phyloP scores from a whole-genome alignment of 768 basidiomycete species.

The Pseudohyphozyma bogoriensis region DNA sequence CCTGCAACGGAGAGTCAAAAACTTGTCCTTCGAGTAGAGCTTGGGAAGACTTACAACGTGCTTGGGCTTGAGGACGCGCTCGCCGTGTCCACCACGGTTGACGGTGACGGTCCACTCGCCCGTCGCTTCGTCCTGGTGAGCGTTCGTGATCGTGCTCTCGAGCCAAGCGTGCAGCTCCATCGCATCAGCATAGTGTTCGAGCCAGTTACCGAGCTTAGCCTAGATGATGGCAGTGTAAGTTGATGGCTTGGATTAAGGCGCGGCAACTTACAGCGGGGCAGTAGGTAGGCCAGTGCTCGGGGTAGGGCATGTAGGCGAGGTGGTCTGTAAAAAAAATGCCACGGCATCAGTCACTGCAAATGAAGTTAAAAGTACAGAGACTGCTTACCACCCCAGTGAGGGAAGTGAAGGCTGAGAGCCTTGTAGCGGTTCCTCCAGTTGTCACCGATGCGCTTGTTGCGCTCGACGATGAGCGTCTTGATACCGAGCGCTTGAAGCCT shows the following conservation, averaged over 20 bases:
- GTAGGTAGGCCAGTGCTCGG: too few relatives aligned
- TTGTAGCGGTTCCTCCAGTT: slow-evolving; percentile 34
- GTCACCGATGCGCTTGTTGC: slow-evolving; percentile 40
- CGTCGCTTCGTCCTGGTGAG: slow-evolving; percentile 22
- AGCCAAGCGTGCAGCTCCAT: slow-evolving; percentile 33
- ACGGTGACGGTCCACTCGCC: slow-evolving; percentile 22
- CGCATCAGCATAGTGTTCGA: slow-evolving; percentile 33
- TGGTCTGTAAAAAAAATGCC: slow-evolving; percentile 40
- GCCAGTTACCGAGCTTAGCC: slow-evolving; percentile 36
- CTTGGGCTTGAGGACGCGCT: background rate
- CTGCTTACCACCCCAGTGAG: too few relatives aligned
- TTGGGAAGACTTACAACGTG: background rate
- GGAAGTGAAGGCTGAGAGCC: too few relatives aligned
- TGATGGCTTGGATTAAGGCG: slow-evolving; percentile 26
- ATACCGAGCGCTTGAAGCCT: slow-evolving; percentile 56
- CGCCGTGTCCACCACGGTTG: background rate
- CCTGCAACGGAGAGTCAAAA: background rate
- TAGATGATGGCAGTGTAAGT: slow-evolving; percentile 34
- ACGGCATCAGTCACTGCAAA: slow-evolving; percentile 57
- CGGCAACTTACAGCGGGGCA: slow-evolving; percentile 38
- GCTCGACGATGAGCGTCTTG: slow-evolving; percentile 54
- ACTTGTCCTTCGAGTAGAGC: too few relatives aligned
- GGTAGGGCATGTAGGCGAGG: slow-evolving; percentile 57
- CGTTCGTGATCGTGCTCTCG: slow-evolving; percentile 25
- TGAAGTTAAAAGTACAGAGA: too few relatives aligned